Evolutionary conservation across 441 rosid species (phyloP).

Genomic region (Theobroma grandiflorum): DNA sequence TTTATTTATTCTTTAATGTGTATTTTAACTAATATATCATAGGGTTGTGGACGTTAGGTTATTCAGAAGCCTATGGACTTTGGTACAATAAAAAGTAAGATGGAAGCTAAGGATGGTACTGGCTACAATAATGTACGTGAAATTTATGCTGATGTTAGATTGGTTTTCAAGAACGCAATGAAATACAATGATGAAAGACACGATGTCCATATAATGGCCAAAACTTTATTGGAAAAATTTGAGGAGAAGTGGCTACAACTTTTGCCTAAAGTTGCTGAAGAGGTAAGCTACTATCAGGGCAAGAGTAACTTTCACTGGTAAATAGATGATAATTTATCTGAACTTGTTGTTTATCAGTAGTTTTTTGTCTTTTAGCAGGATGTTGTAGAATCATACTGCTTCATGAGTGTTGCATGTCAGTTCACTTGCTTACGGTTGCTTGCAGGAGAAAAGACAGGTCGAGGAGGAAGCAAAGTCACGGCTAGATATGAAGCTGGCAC

Average conservation of each 20-base stretch:
- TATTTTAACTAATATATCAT: constrained; percentile 22
- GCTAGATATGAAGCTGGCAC: constrained; percentile 71
- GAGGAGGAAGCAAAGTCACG: constrained; percentile 80
- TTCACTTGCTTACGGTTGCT: constrained; percentile 24
- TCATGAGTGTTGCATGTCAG: constrained; percentile 12
- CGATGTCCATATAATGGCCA: constrained; percentile 92
- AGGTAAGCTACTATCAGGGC: constrained; percentile 50
- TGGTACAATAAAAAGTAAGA: constrained; percentile 81
- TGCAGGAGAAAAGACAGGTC: constrained; percentile 81
- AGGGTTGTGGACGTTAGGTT: constrained; percentile 53
- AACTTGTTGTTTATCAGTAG: background rate
- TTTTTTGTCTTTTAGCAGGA: constrained; percentile 3
- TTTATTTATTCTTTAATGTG: constrained; percentile 13
- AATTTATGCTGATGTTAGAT: constrained; percentile 91
- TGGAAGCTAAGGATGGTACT: constrained; percentile 88
- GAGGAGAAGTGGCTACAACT: constrained; percentile 93
- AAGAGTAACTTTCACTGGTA: background rate
- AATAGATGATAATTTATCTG: constrained; percentile 11
- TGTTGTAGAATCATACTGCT: constrained; percentile 19
- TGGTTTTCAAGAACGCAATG: constrained; percentile 98
- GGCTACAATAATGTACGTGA: constrained; percentile 93
- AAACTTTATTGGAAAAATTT: constrained; percentile 81
- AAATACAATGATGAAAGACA: constrained; percentile 84
- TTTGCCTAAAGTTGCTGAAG: constrained; percentile 91
- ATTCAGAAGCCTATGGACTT: constrained; percentile 99